phyloP scores from a whole-genome alignment of 2,329 filamentous ascomycete genomes.

The Neonectria faginata region DNA sequence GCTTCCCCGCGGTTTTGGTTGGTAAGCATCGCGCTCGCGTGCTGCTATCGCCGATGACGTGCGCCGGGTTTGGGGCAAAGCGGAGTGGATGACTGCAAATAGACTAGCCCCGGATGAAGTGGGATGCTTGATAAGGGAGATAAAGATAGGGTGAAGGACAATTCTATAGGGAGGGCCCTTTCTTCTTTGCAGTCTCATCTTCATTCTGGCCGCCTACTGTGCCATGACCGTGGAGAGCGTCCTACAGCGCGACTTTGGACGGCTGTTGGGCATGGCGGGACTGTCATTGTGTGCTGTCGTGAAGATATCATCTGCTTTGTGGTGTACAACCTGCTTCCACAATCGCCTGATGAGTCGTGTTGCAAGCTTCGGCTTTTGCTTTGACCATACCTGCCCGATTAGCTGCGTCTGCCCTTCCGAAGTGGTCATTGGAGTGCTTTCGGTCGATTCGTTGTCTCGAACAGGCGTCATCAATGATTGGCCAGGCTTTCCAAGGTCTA shows the following conservation, averaged over 20 bases:
- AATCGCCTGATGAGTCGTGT: neutral
- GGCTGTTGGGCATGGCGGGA: too few relatives aligned
- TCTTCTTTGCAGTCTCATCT: too few relatives aligned
- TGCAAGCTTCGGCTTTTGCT: slow-evolving; percentile 11
- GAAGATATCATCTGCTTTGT: slow-evolving; percentile 26
- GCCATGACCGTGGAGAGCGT: too few relatives aligned
- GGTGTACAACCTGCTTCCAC: slow-evolving; percentile 4
- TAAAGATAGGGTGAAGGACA: too few relatives aligned
- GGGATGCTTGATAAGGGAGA: neutral
- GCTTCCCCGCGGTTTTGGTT: neutral
- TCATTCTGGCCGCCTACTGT: too few relatives aligned
- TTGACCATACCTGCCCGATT: slow-evolving; percentile 7
- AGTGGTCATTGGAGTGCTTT: too few relatives aligned
- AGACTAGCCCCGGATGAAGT: neutral
- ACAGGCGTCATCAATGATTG: too few relatives aligned
- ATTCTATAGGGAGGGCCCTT: too few relatives aligned
- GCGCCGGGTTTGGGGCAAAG: neutral
- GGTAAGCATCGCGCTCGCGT: neutral
- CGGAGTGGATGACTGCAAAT: neutral
- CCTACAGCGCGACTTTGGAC: neutral
- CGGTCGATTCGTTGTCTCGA: too few relatives aligned
- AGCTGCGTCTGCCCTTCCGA: too few relatives aligned
- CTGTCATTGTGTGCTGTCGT: neutral
- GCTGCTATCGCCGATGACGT: neutral
- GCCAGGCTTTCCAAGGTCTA: too few relatives aligned